These are phyloP conservation scores for Phytophthora rubi DNA, from an alignment of 352 stramenopile species.

Conservation along the genomic window DNA sequence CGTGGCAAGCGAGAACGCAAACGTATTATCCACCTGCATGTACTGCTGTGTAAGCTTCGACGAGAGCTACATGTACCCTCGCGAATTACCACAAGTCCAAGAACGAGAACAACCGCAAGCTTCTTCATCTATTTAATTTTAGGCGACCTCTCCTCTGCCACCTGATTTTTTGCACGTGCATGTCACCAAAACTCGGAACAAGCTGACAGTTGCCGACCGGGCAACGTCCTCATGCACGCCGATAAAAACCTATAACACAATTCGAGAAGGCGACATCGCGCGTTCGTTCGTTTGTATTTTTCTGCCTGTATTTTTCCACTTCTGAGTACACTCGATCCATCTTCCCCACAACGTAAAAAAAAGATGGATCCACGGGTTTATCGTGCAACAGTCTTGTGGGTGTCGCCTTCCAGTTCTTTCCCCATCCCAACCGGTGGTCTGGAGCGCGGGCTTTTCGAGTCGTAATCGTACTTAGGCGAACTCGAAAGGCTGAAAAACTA, in stretches of 20 bases:
- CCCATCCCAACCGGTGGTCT: constrained; percentile 42
- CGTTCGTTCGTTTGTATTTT: neutral
- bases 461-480: constrained; percentile 39
- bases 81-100: neutral
- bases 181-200: neutral
- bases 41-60: neutral
- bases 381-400: constrained; percentile 27
- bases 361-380: constrained; percentile 2
- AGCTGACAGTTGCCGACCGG: neutral
- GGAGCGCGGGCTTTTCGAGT: neutral
- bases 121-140: neutral
- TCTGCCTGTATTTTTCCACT: neutral
- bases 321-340: neutral
- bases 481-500: constrained; percentile 16
- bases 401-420: constrained; percentile 25
- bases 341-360: neutral
- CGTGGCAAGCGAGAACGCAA: neutral
- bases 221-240: neutral
- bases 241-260: neutral
- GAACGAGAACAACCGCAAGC: neutral
- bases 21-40: neutral
- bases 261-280: neutral
- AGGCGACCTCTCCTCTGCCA: neutral
- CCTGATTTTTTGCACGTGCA: constrained; percentile 1
- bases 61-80: neutral